A percentile compares a stretch with the other conserved stretches of the same genome.
Evolutionary conservation across 2,329 filamentous ascomycete genomes (phyloP).

Genomic region (Claviceps capensis): DNA sequence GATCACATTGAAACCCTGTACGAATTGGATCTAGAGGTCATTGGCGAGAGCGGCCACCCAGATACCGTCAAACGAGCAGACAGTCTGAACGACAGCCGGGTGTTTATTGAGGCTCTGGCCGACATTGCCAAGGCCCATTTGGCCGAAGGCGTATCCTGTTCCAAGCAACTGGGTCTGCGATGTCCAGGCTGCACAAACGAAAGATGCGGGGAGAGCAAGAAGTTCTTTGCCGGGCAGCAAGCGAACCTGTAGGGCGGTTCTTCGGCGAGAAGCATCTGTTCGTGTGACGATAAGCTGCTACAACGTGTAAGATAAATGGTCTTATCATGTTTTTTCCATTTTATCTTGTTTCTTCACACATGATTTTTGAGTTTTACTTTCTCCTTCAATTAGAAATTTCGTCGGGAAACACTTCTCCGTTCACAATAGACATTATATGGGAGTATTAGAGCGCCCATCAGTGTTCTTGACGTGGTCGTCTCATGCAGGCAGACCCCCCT

Average conservation of each 20-base stretch:
- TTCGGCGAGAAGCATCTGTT: not conserved
- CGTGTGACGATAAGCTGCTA: slow-evolving; percentile 3
- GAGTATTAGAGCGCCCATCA: no score
- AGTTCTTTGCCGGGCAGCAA: slow-evolving; percentile 42
- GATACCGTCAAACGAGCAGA: slow-evolving; percentile 83
- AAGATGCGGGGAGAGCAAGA: slow-evolving; percentile 65
- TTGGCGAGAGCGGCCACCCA: slow-evolving; percentile 65
- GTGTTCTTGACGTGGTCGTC: no score
- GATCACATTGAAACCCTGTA: slow-evolving; percentile 97
- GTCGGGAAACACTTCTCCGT: no score
- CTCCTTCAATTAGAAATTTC: not conserved
- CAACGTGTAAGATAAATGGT: slow-evolving; percentile 1
- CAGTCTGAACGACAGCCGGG: slow-evolving; percentile 77
- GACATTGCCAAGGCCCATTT: slow-evolving; percentile 76
- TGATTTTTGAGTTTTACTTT: not conserved
- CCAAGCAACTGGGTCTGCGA: slow-evolving; percentile 73
- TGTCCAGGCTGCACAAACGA: slow-evolving; percentile 92
- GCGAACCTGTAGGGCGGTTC: slow-evolving; percentile 9
- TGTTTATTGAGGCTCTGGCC: slow-evolving; percentile 83
- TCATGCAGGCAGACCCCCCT: no score
- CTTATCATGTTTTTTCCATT: not conserved
- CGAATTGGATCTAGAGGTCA: slow-evolving; percentile 89
- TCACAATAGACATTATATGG: no score
- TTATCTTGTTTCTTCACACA: not conserved
- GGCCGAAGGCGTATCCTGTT: slow-evolving; percentile 52